phyloP scores from a whole-genome alignment of 2,329 filamentous ascomycete species.

The Graphium sp. region DNA sequence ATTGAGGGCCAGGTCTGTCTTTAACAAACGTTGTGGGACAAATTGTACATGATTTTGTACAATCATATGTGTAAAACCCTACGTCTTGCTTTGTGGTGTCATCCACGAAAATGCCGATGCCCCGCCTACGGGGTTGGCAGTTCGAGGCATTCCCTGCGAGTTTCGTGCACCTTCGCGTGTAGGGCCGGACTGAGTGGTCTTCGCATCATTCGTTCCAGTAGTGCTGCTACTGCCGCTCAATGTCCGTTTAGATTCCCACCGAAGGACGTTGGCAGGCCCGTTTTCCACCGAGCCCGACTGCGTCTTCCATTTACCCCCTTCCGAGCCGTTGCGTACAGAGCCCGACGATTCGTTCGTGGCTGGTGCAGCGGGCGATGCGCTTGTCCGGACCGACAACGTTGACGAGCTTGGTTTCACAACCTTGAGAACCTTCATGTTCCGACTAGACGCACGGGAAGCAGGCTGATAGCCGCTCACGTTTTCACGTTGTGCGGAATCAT shows the following conservation, averaged over 20 bases:
- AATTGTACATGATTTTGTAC: too few relatives aligned
- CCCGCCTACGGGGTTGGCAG: constrained; percentile 74
- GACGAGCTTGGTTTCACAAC: constrained; percentile 51
- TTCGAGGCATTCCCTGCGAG: constrained; percentile 28
- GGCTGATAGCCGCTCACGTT: constrained; percentile 53
- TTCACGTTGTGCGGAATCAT: constrained; percentile 36
- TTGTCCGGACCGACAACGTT: constrained; percentile 31
- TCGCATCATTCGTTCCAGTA: constrained; percentile 15
- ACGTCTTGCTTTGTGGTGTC: constrained; percentile 34
- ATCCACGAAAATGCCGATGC: constrained; percentile 92
- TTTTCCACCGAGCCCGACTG: too few relatives aligned
- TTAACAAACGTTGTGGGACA: too few relatives aligned
- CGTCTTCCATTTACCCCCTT: too few relatives aligned
- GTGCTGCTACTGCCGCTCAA: constrained; percentile 22
- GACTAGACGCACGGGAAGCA: constrained; percentile 37
- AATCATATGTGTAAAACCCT: too few relatives aligned
- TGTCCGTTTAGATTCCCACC: constrained; percentile 38
- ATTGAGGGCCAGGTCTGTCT: too few relatives aligned
- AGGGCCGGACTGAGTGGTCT: constrained; percentile 14
- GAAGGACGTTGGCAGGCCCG: too few relatives aligned
- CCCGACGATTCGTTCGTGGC: background rate
- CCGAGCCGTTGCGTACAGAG: too few relatives aligned
- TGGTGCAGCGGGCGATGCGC: constrained; percentile 33
- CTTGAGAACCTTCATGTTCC: constrained; percentile 83
- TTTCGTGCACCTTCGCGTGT: constrained; percentile 19